phyloP scores from a whole-genome alignment of 371 early-diverging fungal genomes.

The Syncephalis fuscata region DNA sequence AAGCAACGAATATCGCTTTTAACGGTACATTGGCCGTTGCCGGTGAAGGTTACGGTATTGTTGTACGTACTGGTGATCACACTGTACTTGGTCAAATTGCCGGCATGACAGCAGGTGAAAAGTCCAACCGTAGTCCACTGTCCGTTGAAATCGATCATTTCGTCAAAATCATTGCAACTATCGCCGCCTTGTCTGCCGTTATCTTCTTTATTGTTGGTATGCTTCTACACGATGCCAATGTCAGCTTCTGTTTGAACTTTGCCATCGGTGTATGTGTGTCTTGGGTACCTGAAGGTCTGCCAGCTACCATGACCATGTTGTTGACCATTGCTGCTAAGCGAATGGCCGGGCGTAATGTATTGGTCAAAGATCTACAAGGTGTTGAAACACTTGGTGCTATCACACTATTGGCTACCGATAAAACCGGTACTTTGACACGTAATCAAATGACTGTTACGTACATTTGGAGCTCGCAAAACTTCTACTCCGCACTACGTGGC shows the following conservation, averaged over 20 bases:
- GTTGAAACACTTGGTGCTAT: slow-evolving; percentile 93
- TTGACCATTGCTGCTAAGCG: slow-evolving; percentile 88
- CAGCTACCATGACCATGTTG: slow-evolving; percentile 78
- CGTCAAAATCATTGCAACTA: slow-evolving; percentile 68
- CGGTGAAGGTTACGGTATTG: slow-evolving; percentile 84
- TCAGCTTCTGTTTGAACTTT: slow-evolving; percentile 61
- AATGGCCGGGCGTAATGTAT: slow-evolving; percentile 71
- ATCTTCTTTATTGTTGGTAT: slow-evolving; percentile 70
- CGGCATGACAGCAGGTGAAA: slow-evolving; percentile 60
- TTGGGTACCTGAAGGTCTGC: slow-evolving; percentile 82
- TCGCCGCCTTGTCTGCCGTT: slow-evolving; percentile 56
- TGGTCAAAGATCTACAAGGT: slow-evolving; percentile 88
- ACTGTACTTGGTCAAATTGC: slow-evolving; percentile 94
- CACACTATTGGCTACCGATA: slow-evolving; percentile 87
- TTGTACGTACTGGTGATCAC: slow-evolving; percentile 77
- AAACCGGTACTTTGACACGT: slow-evolving; percentile 89
- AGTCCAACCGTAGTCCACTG: slow-evolving; percentile 48
- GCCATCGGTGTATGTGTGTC: slow-evolving; percentile 80
- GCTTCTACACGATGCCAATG: slow-evolving; percentile 22
- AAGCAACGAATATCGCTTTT: slow-evolving; percentile 80
- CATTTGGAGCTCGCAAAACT: slow-evolving; percentile 57
- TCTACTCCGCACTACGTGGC: slow-evolving; percentile 41
- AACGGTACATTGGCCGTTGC: slow-evolving; percentile 73
- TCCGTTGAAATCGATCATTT: slow-evolving; percentile 63
- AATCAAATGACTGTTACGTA: slow-evolving; percentile 91